Conservation (phyloP, 768 basidiomycete genomes). For the Vararia minispora region DNA sequence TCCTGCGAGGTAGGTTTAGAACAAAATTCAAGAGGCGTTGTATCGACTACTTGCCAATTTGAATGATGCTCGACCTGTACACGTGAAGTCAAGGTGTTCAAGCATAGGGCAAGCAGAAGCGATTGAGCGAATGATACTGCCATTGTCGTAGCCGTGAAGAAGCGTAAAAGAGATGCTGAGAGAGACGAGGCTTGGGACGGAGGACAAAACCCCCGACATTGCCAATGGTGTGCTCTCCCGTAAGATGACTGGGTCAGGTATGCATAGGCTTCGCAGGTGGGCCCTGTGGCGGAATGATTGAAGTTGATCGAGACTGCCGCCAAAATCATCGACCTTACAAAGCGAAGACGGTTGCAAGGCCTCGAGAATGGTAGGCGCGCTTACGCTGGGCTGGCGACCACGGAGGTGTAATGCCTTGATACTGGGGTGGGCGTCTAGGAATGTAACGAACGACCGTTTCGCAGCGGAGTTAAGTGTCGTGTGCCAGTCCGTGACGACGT, state of each 20-base stretch:
- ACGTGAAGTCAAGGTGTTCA: constrained; percentile 51
- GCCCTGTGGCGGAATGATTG: constrained; percentile 37
- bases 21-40: not conserved
- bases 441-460: constrained; percentile 50
- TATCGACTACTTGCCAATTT: constrained; percentile 41
- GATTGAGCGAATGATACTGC: constrained; percentile 55
- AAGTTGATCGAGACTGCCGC: constrained; percentile 56
- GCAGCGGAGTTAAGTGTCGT: constrained; percentile 21
- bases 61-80: constrained; percentile 60
- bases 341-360: constrained; percentile 15
- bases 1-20: constrained; percentile 28
- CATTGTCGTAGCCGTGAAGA: constrained; percentile 61
- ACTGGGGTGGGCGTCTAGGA: constrained; percentile 53
- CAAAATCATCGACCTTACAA: constrained; percentile 35
- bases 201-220: constrained; percentile 47
- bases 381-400: constrained; percentile 19
- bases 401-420: constrained; percentile 40
- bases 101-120: constrained; percentile 56
- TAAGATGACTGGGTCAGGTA: constrained; percentile 56
- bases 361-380: constrained; percentile 10
- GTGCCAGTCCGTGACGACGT: constrained; percentile 51
- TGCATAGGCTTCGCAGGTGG: constrained; percentile 41
- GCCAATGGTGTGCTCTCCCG: constrained; percentile 57
- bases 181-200: constrained; percentile 41
- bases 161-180: constrained; percentile 58